Percentiles rank a stretch among this genome's conserved stretches.
Conservation (phyloP, 148 eudicot genomes). For the Tetragonia tetragonoides region DNA sequence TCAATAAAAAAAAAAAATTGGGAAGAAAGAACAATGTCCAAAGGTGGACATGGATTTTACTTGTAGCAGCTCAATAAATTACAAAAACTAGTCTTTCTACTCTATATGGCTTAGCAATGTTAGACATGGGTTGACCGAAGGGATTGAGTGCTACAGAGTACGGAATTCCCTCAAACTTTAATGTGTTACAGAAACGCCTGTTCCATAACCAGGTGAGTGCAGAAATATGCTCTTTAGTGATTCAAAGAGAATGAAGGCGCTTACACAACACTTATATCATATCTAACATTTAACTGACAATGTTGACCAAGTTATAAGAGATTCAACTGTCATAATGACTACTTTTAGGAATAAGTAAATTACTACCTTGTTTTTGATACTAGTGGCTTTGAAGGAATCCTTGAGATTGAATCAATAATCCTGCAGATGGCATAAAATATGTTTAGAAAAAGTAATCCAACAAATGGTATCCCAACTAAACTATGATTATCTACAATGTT, state of each 20-base stretch:
- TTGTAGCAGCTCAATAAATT: background rate
- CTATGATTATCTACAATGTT: background rate
- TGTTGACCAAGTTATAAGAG: background rate
- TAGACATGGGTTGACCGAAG: background rate
- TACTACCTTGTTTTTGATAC: constrained; percentile 52
- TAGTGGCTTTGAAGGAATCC: constrained; percentile 38
- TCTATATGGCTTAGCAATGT: too few relatives aligned
- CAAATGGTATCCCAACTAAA: background rate
- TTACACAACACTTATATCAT: background rate
- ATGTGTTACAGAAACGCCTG: background rate
- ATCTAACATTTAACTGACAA: background rate
- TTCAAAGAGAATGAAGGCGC: background rate
- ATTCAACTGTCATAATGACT: background rate
- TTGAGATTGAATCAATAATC: constrained; percentile 55
- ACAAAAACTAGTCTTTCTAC: background rate
- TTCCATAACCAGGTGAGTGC: background rate
- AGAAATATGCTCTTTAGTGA: background rate
- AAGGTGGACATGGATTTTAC: background rate
- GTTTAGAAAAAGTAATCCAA: background rate
- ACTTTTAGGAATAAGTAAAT: background rate
- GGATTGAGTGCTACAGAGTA: background rate
- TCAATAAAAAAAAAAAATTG: background rate
- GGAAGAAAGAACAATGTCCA: background rate
- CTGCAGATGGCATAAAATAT: constrained; percentile 29
- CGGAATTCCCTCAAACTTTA: background rate